Conservation (phyloP, 371 early-diverging fungal species). For the Actinomucor elegans region DNA sequence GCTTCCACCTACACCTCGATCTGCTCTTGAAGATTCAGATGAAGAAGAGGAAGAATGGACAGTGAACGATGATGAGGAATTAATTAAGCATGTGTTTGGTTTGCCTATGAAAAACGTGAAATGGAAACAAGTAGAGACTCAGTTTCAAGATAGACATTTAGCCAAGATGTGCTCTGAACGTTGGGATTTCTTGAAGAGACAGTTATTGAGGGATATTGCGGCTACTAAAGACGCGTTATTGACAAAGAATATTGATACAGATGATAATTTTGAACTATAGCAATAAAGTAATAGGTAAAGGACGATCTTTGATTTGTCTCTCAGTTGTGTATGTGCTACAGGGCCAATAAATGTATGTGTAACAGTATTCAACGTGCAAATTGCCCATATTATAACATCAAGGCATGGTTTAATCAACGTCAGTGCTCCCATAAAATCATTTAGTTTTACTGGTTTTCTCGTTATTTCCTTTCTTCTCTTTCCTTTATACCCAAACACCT, state of each 20-base stretch:
- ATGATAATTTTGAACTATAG: too few relatives aligned
- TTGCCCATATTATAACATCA: conserved; percentile 12
- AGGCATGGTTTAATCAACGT: conserved; percentile 26
- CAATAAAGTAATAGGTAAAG: too few relatives aligned
- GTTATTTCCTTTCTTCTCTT: conserved; percentile 2
- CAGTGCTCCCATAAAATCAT: conserved; percentile 20
- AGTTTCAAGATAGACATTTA: conserved; percentile 19
- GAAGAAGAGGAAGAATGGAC: conserved; percentile 30
- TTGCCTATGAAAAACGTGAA: conserved; percentile 25
- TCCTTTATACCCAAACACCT: background rate
- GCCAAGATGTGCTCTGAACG: conserved; percentile 21
- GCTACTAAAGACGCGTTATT: too few relatives aligned
- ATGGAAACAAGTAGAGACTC: conserved; percentile 23
- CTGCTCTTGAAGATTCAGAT: conserved; percentile 9
- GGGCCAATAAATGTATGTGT: conserved; percentile 15
- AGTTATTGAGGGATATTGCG: conserved; percentile 20
- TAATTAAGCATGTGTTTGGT: conserved; percentile 17
- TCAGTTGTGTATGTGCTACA: conserved; percentile 5
- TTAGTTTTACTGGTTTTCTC: background rate
- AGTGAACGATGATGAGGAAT: conserved; percentile 16
- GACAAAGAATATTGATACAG: too few relatives aligned
- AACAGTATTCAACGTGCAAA: conserved; percentile 19
- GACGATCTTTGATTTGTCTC: conserved; percentile 8
- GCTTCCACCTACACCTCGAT: conserved; percentile 21
- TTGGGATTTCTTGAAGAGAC: conserved; percentile 19